phyloP scores from a whole-genome alignment of 2,329 filamentous ascomycete genomes.

The Cadophora luteo-olivacea region DNA sequence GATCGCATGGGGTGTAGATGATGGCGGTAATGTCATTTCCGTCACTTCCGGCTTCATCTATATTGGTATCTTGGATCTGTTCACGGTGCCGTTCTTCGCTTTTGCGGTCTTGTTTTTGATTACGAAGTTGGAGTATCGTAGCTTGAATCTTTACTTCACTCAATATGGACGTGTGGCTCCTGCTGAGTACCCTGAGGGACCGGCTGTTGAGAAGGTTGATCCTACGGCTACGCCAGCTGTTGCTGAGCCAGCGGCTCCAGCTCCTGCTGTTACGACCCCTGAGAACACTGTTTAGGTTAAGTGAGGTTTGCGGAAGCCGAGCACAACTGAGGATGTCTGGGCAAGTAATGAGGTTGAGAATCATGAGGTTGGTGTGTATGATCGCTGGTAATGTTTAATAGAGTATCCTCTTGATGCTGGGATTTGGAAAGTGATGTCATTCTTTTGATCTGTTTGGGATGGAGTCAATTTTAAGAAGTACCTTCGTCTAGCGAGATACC shows the following conservation, averaged over 20 bases:
- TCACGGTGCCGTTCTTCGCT: conserved; percentile 61
- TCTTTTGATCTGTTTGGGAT: background rate
- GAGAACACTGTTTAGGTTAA: conserved; percentile 7
- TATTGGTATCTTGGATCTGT: conserved; percentile 69
- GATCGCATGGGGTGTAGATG: conserved; percentile 66
- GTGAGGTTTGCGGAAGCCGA: background rate
- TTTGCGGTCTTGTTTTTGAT: conserved; percentile 28
- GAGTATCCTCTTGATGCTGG: background rate
- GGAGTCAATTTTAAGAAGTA: background rate
- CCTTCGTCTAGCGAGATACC: conserved; percentile 1
- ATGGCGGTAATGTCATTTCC: conserved; percentile 69
- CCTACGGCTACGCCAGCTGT: conserved; percentile 8
- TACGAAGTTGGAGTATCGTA: conserved; percentile 34
- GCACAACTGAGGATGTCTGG: background rate
- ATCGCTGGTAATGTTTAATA: conserved; percentile 4
- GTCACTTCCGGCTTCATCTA: conserved; percentile 71
- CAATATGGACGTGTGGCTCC: conserved; percentile 40
- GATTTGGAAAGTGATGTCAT: background rate
- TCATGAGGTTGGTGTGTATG: background rate
- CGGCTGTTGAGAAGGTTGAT: conserved; percentile 29
- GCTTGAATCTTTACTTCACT: conserved; percentile 40
- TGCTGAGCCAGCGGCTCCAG: conserved; percentile 4
- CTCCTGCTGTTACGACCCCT: conserved; percentile 1
- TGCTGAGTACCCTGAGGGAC: conserved; percentile 29
- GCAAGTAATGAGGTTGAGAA: background rate